Evolutionary conservation across 2,329 filamentous ascomycete species (phyloP).

Genomic region (Colletotrichum nymphaeae): DNA sequence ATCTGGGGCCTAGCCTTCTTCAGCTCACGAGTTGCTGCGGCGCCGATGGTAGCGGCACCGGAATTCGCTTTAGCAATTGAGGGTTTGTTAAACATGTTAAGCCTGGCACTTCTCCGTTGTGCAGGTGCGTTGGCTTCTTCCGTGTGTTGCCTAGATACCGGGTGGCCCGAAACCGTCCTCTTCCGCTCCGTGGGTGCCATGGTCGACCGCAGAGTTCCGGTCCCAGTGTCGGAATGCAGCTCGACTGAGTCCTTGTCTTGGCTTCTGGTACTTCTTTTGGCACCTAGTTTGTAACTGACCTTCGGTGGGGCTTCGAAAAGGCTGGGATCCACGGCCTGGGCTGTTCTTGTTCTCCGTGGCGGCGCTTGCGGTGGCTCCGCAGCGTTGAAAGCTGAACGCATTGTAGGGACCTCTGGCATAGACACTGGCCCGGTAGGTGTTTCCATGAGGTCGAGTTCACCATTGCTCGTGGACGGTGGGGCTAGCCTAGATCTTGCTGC

Average conservation of each 20-base stretch:
- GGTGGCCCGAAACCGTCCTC: slow-evolving; percentile 90
- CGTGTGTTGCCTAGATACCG: slow-evolving; percentile 60
- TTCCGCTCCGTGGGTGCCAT: slow-evolving; percentile 76
- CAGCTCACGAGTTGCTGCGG: slow-evolving; percentile 76
- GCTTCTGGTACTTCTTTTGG: slow-evolving; percentile 53
- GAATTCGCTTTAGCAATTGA: slow-evolving; percentile 74
- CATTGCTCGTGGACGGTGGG: slow-evolving; percentile 48
- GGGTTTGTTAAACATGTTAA: slow-evolving; percentile 74
- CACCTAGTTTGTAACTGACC: slow-evolving; percentile 67
- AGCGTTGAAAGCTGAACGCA: slow-evolving; percentile 44
- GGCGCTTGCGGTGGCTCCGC: slow-evolving; percentile 64
- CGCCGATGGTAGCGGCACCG: slow-evolving; percentile 65
- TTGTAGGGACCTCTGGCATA: slow-evolving; percentile 47
- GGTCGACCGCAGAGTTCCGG: slow-evolving; percentile 49
- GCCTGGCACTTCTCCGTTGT: slow-evolving; percentile 77
- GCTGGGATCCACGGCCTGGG: slow-evolving; percentile 62
- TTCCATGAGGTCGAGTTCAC: slow-evolving; percentile 68
- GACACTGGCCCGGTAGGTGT: slow-evolving; percentile 68
- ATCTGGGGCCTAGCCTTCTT: slow-evolving; percentile 85
- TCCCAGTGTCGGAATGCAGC: slow-evolving; percentile 52
- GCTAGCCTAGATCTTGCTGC: slow-evolving; percentile 61
- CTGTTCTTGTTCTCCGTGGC: slow-evolving; percentile 63
- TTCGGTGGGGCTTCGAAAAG: slow-evolving; percentile 71
- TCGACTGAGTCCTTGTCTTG: slow-evolving; percentile 53
- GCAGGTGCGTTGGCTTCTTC: slow-evolving; percentile 70